Conservation (phyloP, 768 basidiomycete genomes). For the Amanita exitialis region DNA sequence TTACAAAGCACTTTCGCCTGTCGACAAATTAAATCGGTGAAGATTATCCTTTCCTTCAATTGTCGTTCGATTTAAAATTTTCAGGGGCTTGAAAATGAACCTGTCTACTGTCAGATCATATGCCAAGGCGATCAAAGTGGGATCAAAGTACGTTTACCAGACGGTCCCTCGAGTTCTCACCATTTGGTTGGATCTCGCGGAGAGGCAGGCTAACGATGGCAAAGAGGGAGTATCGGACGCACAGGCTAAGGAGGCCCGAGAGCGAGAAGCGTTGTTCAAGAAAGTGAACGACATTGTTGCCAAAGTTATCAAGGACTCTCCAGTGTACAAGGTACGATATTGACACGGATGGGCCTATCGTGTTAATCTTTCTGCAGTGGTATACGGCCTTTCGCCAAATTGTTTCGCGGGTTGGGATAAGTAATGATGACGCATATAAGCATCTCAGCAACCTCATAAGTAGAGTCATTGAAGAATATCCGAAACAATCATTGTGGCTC, state of each 20-base stretch:
- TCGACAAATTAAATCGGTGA: conserved; percentile 38
- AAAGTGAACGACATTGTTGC: conserved; percentile 51
- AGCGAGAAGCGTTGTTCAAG: conserved; percentile 27
- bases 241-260: conserved; percentile 16
- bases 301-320: conserved; percentile 46
- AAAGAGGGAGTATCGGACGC: too few relatives aligned
- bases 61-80: background rate
- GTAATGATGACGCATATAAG: conserved; percentile 46
- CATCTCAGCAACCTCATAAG: conserved; percentile 59
- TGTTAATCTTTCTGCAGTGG: conserved; percentile 49
- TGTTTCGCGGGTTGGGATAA: conserved; percentile 84
- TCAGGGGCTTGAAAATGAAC: conserved; percentile 56
- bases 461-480: conserved; percentile 70
- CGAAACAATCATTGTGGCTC: conserved; percentile 88
- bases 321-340: conserved; percentile 65
- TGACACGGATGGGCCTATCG: background rate
- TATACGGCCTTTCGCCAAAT: conserved; percentile 95
- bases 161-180: conserved; percentile 90
- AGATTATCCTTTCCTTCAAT: background rate
- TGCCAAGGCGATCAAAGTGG: conserved; percentile 59
- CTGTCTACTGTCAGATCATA: conserved; percentile 57
- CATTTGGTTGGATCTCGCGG: conserved; percentile 91
- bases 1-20: conserved; percentile 40
- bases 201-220: conserved; percentile 16
- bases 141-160: conserved; percentile 95